phyloP scores from a whole-genome alignment of 305 asterid species.

The Solanum aculeatissimum region DNA sequence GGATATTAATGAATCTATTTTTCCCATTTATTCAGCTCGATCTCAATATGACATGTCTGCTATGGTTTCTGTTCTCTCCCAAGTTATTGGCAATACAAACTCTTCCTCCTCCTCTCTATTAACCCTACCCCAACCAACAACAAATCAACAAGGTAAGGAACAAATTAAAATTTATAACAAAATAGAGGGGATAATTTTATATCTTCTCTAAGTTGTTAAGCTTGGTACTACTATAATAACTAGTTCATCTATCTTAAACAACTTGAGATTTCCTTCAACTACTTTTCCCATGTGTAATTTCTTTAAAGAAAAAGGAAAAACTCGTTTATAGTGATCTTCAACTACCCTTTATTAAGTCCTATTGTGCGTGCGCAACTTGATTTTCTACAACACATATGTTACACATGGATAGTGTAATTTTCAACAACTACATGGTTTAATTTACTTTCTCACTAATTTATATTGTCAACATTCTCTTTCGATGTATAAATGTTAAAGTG shows the following conservation, averaged over 20 bases:
- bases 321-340: not conserved
- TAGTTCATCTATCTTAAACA: not conserved
- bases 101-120: not conserved
- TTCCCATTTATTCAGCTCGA: slow-evolving; percentile 43
- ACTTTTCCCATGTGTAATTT: not conserved
- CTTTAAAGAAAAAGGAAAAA: not conserved
- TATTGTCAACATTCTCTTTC: not conserved
- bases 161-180: too few relatives aligned
- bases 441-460: not conserved
- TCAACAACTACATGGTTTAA: not conserved
- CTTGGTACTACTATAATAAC: not conserved
- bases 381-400: not conserved
- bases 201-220: too few relatives aligned
- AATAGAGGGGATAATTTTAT: not conserved
- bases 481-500: not conserved
- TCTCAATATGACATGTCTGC: slow-evolving; percentile 74
- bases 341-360: not conserved
- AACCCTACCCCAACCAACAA: not conserved
- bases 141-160: slow-evolving; percentile 42
- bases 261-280: not conserved
- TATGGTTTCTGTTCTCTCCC: slow-evolving; percentile 81
- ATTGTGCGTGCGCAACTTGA: not conserved
- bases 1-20: slow-evolving; percentile 1
- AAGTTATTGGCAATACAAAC: slow-evolving; percentile 49
- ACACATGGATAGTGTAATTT: not conserved